Conservation (phyloP, 176 grass and related monocot genomes). For the Oropetium thomaeum region DNA sequence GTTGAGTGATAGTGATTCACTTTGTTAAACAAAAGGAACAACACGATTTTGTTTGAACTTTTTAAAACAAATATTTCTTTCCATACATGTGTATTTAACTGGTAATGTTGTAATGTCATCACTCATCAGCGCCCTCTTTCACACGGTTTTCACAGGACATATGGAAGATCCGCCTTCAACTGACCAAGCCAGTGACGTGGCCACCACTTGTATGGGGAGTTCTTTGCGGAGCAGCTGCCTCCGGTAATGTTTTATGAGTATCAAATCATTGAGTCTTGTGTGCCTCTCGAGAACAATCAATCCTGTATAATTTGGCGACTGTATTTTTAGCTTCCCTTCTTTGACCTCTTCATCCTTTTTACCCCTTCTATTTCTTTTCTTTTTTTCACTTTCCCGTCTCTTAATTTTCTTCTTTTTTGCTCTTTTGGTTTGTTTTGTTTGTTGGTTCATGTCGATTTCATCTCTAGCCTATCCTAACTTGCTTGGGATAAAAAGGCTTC, state of each 20-base stretch:
- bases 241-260: slow-evolving; percentile 47
- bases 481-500: too few relatives aligned
- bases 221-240: slow-evolving; percentile 91
- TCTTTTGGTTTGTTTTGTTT: too few relatives aligned
- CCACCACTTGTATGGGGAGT: slow-evolving; percentile 95
- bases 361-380: too few relatives aligned
- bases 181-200: slow-evolving; percentile 98
- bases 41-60: neutral
- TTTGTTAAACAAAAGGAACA: neutral
- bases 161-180: slow-evolving; percentile 99
- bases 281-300: neutral
- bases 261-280: neutral
- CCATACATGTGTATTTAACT: neutral
- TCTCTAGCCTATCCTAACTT: too few relatives aligned
- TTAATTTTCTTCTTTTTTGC: too few relatives aligned
- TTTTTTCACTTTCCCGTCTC: too few relatives aligned
- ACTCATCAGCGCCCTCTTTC: neutral
- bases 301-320: neutral
- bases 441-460: too few relatives aligned
- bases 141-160: slow-evolving; percentile 54
- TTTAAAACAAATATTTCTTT: neutral
- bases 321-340: too few relatives aligned
- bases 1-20: neutral
- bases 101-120: neutral
- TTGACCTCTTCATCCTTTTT: too few relatives aligned